Evolutionary conservation across 331 rosid genomes (phyloP), one percentile per base, ranked within the genome.

Genomic region (Malus hybrid): DNA sequence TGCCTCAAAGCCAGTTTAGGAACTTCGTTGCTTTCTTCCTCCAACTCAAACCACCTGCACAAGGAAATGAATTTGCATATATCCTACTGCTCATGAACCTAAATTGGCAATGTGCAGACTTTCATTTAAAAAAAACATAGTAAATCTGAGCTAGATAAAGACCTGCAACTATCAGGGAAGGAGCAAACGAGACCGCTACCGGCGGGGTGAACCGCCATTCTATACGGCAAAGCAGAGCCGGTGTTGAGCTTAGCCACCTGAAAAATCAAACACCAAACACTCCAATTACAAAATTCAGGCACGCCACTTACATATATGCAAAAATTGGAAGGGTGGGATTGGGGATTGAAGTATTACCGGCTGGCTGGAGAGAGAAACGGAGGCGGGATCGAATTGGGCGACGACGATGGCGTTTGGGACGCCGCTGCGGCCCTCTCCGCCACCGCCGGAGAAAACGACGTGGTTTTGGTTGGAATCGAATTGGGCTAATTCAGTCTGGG

Each of bases 361-460:
- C 36, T 84, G 79, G 64, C 76, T 86, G 34, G 96, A 87, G 66
- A 94, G 96, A n/a, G 83, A 70, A 72, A 81, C 73, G 12, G 95
- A 78, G 6, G 79, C 79, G 27, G 39, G 67, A 79, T 91, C 96
- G 74, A 88, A 94, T 44, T 67, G 82, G 31, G 87, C 71, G 32
- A 94, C 77, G 60, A 88, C 36, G 36, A 94, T 57, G 31, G 96
- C 87, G 83, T 94, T 94, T 2, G 89, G 90, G 68, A 94, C 88
- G 20, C 98, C 98, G 68, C 93, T 94, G 67, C 81, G 79, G 29
- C 98, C 95, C 76, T 84, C 93, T 55, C 97, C 98, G 24, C 97
- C 98, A 5, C 98, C 98, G 14, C 98, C 98, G 24, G 97, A 82
- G 54, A 89, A 73, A 2, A 88, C 91, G 3, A 88, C 67, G 76